Evolutionary conservation across 768 basidiomycete species (phyloP), one percentile per base, ranked within the genome.

Genomic region (Termitomyces sp.): DNA sequence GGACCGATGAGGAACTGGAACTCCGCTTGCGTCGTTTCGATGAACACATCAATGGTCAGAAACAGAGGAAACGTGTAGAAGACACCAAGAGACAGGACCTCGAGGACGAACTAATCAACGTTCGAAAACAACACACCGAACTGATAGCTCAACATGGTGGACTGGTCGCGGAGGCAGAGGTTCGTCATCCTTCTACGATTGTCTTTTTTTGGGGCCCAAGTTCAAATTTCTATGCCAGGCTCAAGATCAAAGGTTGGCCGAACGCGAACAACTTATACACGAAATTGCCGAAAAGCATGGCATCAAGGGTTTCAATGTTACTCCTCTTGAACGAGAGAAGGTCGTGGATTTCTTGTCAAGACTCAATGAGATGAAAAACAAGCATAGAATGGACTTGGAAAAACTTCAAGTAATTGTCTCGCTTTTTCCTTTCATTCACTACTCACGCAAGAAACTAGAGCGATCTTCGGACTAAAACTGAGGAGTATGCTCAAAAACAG

Each of bases 231-330:
- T 15, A 50, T 50, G 8, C 61, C 28, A 96, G 94, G 84, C 85
- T 15, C 91, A 96, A 73, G 84, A 87, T 57, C 78, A 83, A 50
- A 87, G 90, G 28, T 74, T 95, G 42, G 67, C 71, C 2, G 86
- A 87, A 5, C 86, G 96, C 35, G 94, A 96, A 70, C 78, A 81
- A 15, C 76, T 88, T 24, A 88, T 98, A 58, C 85, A 83, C 13
- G 84, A 87, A 52, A 84, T 93, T 16, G 82, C 86, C 54, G 77
- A 84, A 39, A 85, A 85, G 64, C 78, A 90, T 66, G 79, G 82
- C 9, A 87, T 98, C 66, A 85, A 86, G 54, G 93, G 92, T 0
- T 94, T 85, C 69, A 85, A 84, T 56, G 79, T 85, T 53, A 80
- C 86, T 0, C 87, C 88, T 1, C 78, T 95, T 39, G 88, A 89